These are phyloP conservation scores for Cercophora samala DNA, from an alignment of 495 filamentous ascomycete genomes.

Conservation along the genomic window DNA sequence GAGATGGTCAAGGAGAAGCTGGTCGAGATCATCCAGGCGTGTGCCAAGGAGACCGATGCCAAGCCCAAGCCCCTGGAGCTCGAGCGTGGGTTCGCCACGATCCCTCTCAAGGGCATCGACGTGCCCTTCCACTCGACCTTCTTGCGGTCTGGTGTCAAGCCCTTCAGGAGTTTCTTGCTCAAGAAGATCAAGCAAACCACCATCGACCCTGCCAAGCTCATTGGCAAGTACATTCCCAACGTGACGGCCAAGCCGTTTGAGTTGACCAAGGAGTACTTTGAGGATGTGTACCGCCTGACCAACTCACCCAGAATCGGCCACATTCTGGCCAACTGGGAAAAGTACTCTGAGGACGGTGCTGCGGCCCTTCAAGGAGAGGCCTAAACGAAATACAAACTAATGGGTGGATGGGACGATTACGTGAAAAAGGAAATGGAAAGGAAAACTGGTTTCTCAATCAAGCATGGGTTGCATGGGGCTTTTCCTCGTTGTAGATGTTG, in stretches of 20 bases:
- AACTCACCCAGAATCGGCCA: constrained; percentile 88
- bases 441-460: not conserved
- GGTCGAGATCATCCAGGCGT: constrained; percentile 71
- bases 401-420: not conserved
- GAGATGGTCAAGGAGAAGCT: constrained; percentile 53
- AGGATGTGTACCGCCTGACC: constrained; percentile 92
- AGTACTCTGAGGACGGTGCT: constrained; percentile 45
- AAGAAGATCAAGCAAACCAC: constrained; percentile 99
- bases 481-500: not conserved
- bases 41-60: constrained; percentile 75
- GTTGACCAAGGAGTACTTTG: constrained; percentile 96
- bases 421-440: constrained; percentile 4
- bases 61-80: constrained; percentile 87
- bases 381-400: not conserved
- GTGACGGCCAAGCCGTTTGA: constrained; percentile 94
- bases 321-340: constrained; percentile 82
- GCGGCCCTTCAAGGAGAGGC: not conserved
- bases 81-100: constrained; percentile 93
- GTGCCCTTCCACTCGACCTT: constrained; percentile 99
- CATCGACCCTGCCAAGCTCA: constrained; percentile 91
- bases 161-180: constrained; percentile 91
- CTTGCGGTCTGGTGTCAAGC: constrained; percentile 94
- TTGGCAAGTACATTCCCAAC: constrained; percentile 99
- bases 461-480: not conserved
- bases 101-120: constrained; percentile 93